Conservation (phyloP, 139 green algal species). For the Micractinium conductrix region DNA sequence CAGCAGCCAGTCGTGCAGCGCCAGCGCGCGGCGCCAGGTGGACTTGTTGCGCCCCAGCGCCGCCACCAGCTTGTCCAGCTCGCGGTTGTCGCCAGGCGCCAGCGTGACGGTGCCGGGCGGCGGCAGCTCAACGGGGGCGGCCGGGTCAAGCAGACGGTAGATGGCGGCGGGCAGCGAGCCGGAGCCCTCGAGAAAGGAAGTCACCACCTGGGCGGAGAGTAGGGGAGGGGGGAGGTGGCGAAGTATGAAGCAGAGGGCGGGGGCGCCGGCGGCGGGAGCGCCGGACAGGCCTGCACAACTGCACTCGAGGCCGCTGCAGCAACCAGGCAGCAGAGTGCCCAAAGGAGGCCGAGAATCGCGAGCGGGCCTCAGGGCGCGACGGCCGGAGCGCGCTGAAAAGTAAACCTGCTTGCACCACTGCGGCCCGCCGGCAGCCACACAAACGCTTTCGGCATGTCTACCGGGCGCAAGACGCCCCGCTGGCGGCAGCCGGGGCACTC, state of each 20-base stretch:
- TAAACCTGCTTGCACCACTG: not conserved
- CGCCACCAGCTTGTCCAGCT: slow-evolving; percentile 87
- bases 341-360: too few species aligned
- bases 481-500: not conserved
- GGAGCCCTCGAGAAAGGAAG: slow-evolving; percentile 38
- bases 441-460: not conserved
- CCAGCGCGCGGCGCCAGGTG: slow-evolving; percentile 80
- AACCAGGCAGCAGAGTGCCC: too few species aligned
- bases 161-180: slow-evolving; percentile 52
- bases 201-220: slow-evolving; percentile 21
- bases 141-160: slow-evolving; percentile 59
- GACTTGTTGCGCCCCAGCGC: slow-evolving; percentile 70
- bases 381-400: not conserved
- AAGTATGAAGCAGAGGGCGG: not conserved
- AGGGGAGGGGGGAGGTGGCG: not conserved
- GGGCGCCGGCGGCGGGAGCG: not conserved
- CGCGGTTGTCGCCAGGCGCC: slow-evolving; percentile 68
- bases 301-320: too few species aligned
- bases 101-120: slow-evolving; percentile 27
- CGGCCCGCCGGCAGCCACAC: not conserved
- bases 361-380: not conserved
- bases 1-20: slow-evolving; percentile 82
- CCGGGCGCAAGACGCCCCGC: not conserved
- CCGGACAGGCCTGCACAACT: too few species aligned
- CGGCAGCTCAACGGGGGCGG: slow-evolving; percentile 51